These are phyloP conservation scores for Dictyostelium purpureum DNA, from an alignment of 78 protist species.

Conservation along the genomic window DNA sequence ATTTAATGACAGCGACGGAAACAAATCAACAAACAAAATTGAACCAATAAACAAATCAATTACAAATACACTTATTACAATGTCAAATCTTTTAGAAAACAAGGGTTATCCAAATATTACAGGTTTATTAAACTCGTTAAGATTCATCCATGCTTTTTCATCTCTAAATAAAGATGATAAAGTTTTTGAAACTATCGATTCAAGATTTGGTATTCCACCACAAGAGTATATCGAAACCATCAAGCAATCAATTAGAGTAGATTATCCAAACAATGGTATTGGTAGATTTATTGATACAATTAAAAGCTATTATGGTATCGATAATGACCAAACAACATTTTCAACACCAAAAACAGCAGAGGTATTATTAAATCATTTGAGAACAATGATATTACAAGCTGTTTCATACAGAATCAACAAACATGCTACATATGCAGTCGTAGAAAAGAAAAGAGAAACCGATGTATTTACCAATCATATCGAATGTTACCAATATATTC, in stretches of 20 bases:
- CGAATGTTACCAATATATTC: neutral
- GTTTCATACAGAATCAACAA: slow-evolving; percentile 42
- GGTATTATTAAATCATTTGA: neutral
- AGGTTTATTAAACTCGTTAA: neutral
- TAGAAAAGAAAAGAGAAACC: slow-evolving; percentile 14
- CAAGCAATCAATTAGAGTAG: neutral
- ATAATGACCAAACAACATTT: too few species aligned
- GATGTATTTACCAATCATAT: neutral
- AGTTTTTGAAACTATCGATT: slow-evolving; percentile 15
- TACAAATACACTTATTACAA: neutral
- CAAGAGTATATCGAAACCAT: slow-evolving; percentile 33
- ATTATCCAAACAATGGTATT: neutral
- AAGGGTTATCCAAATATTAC: slow-evolving; percentile 58
- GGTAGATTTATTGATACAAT: neutral
- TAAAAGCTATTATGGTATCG: neutral
- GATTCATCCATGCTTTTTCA: slow-evolving; percentile 26
- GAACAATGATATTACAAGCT: slow-evolving; percentile 53
- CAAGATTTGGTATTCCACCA: slow-evolving; percentile 72
- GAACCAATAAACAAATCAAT: neutral
- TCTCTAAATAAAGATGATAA: neutral
- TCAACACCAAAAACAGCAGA: too few species aligned
- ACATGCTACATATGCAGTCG: slow-evolving; percentile 8
- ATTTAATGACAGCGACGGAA: neutral
- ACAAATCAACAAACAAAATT: neutral
- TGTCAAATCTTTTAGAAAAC: slow-evolving; percentile 20